phyloP scores from a whole-genome alignment of 805 yeast species.

The Candida nonsorbophila region DNA sequence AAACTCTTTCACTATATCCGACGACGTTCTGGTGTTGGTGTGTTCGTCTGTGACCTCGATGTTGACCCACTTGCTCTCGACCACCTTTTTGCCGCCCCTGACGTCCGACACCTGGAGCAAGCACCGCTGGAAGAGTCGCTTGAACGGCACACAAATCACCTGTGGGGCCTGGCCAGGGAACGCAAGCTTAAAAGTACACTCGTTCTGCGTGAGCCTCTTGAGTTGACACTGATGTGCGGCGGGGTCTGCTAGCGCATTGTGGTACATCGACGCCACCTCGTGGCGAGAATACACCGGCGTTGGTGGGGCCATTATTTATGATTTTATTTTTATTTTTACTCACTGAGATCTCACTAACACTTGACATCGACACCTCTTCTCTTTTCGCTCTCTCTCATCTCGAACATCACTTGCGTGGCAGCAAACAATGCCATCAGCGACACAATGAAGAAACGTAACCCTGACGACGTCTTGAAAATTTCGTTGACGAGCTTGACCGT shows the following conservation, averaged over 20 bases:
- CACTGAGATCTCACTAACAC: constrained; percentile 38
- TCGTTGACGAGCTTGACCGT: constrained; percentile 57
- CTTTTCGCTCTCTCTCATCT: constrained; percentile 78
- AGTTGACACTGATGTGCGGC: constrained; percentile 28
- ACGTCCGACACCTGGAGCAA: constrained; percentile 16
- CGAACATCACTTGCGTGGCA: constrained; percentile 92
- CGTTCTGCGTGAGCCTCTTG: constrained; percentile 33
- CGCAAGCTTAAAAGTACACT: constrained; percentile 33
- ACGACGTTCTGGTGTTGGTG: constrained; percentile 23
- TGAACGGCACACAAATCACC: constrained; percentile 40
- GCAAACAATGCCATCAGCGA: constrained; percentile 69
- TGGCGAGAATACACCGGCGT: constrained; percentile 30
- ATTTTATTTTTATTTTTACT: background rate
- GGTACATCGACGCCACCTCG: constrained; percentile 23
- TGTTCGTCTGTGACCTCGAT: constrained; percentile 32
- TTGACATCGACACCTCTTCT: constrained; percentile 78
- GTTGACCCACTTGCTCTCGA: constrained; percentile 26
- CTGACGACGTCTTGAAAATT: constrained; percentile 67
- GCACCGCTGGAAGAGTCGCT: constrained; percentile 37
- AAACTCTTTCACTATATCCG: constrained; percentile 26
- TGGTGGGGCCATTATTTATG: constrained; percentile 37
- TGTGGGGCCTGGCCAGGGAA: constrained; percentile 22
- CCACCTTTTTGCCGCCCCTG: constrained; percentile 21
- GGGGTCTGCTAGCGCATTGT: constrained; percentile 22
- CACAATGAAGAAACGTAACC: constrained; percentile 55